Percentiles rank a stretch among this genome's conserved stretches.
Conservation (phyloP, 805 yeast genomes). For the Komagataella pseudopastoris region DNA sequence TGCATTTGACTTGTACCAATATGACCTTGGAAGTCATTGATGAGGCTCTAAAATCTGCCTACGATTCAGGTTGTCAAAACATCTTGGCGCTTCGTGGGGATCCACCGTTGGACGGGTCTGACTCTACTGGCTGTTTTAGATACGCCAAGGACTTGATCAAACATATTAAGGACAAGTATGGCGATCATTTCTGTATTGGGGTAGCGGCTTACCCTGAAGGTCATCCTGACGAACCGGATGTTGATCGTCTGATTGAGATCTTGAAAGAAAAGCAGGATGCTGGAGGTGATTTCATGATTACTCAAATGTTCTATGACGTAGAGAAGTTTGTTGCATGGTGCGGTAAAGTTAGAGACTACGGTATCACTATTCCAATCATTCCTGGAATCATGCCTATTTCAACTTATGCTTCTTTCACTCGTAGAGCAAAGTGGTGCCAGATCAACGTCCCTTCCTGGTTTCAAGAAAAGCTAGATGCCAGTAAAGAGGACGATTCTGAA, state of each 20-base stretch:
- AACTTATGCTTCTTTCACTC: constrained; percentile 82
- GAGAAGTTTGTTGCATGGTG: constrained; percentile 84
- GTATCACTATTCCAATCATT: constrained; percentile 75
- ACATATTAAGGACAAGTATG: constrained; percentile 66
- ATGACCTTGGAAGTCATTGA: constrained; percentile 78
- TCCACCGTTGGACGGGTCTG: constrained; percentile 70
- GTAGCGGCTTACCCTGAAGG: constrained; percentile 98
- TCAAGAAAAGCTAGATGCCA: constrained; percentile 55
- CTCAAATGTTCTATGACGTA: constrained; percentile 95
- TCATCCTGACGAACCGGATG: constrained; percentile 73
- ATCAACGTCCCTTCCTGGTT: constrained; percentile 68
- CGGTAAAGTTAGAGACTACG: constrained; percentile 47
- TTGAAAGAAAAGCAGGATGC: constrained; percentile 84
- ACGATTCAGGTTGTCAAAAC: constrained; percentile 86
- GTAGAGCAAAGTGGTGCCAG: constrained; percentile 93
- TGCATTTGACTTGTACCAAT: constrained; percentile 96
- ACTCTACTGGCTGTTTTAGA: constrained; percentile 69
- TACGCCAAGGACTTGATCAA: constrained; percentile 79
- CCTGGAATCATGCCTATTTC: constrained; percentile 99
- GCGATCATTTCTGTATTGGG: constrained; percentile 85
- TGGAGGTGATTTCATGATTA: constrained; percentile 88
- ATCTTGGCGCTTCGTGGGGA: constrained; percentile 93
- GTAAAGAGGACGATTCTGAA: constrained; percentile 79
- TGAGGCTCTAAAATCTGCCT: constrained; percentile 74
- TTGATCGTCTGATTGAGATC: constrained; percentile 36